phyloP scores from a whole-genome alignment of 192 early-diverging fungal genomes.

The Podila epigama region DNA sequence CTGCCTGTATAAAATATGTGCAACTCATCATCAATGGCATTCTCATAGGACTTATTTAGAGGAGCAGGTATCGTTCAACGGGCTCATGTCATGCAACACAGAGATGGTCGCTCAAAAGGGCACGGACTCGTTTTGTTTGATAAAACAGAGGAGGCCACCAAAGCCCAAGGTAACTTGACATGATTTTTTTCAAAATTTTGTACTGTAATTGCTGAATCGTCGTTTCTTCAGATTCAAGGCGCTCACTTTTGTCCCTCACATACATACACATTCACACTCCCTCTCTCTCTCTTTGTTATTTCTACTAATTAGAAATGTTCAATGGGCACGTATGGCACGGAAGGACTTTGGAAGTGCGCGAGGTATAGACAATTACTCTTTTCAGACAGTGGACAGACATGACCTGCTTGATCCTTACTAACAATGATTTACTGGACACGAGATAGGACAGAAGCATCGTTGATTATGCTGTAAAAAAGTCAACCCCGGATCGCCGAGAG shows the following conservation, averaged over 20 bases:
- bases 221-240: too few relatives aligned
- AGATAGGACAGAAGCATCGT: conserved; percentile 48
- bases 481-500: background rate
- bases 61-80: conserved; percentile 64
- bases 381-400: background rate
- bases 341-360: conserved; percentile 50
- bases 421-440: background rate
- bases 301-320: conserved; percentile 36
- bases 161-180: conserved; percentile 56
- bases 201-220: too few relatives aligned
- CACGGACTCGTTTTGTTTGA: conserved; percentile 69
- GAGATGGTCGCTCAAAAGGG: conserved; percentile 68
- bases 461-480: conserved; percentile 26
- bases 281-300: too few relatives aligned
- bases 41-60: conserved; percentile 57
- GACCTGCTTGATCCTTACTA: too few relatives aligned
- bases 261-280: too few relatives aligned
- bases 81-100: conserved; percentile 59
- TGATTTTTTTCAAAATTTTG: too few relatives aligned
- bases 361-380: conserved; percentile 15
- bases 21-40: background rate
- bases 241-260: too few relatives aligned
- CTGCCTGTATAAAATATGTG: background rate
- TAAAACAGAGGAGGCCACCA: conserved; percentile 65
- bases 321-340: conserved; percentile 53